Conservation (phyloP, 2,329 filamentous ascomycete species). For the Stagonosporopsis tanaceti region DNA sequence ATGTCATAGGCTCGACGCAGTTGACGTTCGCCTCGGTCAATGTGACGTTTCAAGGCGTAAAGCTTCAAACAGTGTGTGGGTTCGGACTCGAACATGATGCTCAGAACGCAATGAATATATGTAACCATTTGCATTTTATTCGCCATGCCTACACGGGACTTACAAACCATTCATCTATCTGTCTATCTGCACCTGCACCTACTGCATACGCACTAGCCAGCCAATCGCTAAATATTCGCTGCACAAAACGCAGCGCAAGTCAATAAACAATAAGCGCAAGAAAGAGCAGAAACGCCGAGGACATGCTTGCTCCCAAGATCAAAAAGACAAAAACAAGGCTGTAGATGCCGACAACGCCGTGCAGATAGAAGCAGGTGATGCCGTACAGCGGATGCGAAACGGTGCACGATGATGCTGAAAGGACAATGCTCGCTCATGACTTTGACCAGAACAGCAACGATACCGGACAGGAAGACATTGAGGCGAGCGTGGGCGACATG, state of each 20-base stretch:
- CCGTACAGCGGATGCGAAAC: constrained; percentile 2
- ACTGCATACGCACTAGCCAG: not conserved
- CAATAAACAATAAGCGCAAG: not conserved
- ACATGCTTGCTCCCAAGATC: constrained; percentile 4
- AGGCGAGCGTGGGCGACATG: not conserved
- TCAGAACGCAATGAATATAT: not conserved
- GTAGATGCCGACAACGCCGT: constrained; percentile 9
- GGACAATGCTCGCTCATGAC: not conserved
- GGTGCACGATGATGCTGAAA: not conserved
- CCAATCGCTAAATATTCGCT: constrained; percentile 9
- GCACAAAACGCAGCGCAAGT: not conserved
- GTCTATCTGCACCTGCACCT: not conserved
- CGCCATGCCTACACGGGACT: constrained; percentile 13
- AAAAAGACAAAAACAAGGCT: not conserved
- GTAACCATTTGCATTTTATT: not conserved
- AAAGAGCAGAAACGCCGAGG: constrained; percentile 10
- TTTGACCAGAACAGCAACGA: not conserved
- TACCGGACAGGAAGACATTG: not conserved
- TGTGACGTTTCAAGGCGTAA: too few species aligned
- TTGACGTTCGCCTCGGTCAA: too few species aligned
- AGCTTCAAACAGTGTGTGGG: too few species aligned
- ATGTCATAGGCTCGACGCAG: too few species aligned
- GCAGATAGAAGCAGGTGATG: constrained; percentile 2
- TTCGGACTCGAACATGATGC: not conserved
- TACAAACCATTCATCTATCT: constrained; percentile 4